These are phyloP conservation scores for Camillea tinctor DNA, from an alignment of 2,329 filamentous ascomycete genomes.

Conservation along the genomic window DNA sequence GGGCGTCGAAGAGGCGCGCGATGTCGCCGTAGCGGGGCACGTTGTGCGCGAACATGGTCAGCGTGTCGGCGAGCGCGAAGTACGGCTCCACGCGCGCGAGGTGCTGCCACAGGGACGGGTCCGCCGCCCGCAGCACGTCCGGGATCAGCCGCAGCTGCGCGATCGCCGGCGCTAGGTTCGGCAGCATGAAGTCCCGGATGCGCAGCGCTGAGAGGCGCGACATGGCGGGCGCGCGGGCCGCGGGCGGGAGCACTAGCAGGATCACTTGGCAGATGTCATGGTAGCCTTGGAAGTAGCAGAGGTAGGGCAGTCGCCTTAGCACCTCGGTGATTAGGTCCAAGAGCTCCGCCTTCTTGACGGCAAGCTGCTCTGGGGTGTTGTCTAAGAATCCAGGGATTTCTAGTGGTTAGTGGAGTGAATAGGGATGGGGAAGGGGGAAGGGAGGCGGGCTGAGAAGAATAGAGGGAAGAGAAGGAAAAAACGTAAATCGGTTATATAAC, in stretches of 20 bases:
- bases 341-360: conserved; percentile 70
- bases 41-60: conserved; percentile 96
- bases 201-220: conserved; percentile 83
- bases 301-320: conserved; percentile 74
- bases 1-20: conserved; percentile 85
- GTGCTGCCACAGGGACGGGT: conserved; percentile 70
- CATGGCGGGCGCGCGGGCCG: conserved; percentile 61
- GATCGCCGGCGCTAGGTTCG: conserved; percentile 76
- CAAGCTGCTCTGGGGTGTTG: conserved; percentile 66
- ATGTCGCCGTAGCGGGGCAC: conserved; percentile 89
- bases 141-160: conserved; percentile 86
- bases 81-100: conserved; percentile 80
- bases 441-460: too few species aligned
- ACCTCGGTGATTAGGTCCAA: conserved; percentile 78
- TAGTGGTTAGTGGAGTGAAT: background rate
- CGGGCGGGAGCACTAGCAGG: conserved; percentile 74
- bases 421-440: background rate
- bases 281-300: conserved; percentile 97
- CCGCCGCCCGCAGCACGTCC: conserved; percentile 70
- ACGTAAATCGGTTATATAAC: background rate
- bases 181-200: conserved; percentile 97
- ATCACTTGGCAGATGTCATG: conserved; percentile 98
- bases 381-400: conserved; percentile 53
- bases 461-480: too few species aligned
- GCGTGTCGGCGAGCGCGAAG: conserved; percentile 87